Percentiles rank a stretch among this genome's conserved stretches.
phyloP scores from a whole-genome alignment of 2,329 filamentous ascomycete genomes.

The Apiospora koreana region DNA sequence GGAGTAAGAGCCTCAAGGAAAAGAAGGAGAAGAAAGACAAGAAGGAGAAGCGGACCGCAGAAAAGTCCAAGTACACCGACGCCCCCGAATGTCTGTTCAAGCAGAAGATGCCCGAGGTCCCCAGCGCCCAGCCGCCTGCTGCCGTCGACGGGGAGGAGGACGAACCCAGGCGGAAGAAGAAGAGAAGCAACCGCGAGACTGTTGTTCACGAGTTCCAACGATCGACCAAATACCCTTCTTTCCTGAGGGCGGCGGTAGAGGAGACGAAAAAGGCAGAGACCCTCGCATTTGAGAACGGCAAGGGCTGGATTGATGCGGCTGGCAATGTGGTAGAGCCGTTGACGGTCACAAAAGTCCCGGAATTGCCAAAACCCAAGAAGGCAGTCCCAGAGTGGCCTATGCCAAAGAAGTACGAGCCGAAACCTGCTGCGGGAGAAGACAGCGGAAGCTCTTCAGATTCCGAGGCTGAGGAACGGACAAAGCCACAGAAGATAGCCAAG shows the following conservation, averaged over 20 bases:
- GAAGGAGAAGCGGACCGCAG: constrained; percentile 51
- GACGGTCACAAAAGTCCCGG: constrained; percentile 38
- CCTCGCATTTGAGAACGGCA: constrained; percentile 76
- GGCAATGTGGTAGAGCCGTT: constrained; percentile 73
- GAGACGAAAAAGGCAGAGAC: constrained; percentile 44
- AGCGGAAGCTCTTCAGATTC: constrained; percentile 35
- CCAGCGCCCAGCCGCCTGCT: constrained; percentile 43
- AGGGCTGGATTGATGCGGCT: constrained; percentile 83
- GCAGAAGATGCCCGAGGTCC: constrained; percentile 64
- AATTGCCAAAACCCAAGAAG: constrained; percentile 25
- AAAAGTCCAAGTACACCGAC: constrained; percentile 78
- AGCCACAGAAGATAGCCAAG: not conserved
- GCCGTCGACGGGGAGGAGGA: constrained; percentile 39
- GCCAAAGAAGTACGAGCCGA: constrained; percentile 16
- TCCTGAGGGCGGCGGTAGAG: constrained; percentile 62
- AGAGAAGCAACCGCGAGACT: constrained; percentile 58
- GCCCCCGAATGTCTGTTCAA: constrained; percentile 83
- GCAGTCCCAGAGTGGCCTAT: not conserved
- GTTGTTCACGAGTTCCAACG: constrained; percentile 89
- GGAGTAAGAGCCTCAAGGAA: constrained; percentile 49
- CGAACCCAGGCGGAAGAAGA: constrained; percentile 60
- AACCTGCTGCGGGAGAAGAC: constrained; percentile 21
- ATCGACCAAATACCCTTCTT: constrained; percentile 78
- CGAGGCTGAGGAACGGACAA: constrained; percentile 18
- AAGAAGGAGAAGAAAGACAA: constrained; percentile 56